Conservation (phyloP, 2,329 filamentous ascomycete genomes). For the Pseudocercospora macadamiae region DNA sequence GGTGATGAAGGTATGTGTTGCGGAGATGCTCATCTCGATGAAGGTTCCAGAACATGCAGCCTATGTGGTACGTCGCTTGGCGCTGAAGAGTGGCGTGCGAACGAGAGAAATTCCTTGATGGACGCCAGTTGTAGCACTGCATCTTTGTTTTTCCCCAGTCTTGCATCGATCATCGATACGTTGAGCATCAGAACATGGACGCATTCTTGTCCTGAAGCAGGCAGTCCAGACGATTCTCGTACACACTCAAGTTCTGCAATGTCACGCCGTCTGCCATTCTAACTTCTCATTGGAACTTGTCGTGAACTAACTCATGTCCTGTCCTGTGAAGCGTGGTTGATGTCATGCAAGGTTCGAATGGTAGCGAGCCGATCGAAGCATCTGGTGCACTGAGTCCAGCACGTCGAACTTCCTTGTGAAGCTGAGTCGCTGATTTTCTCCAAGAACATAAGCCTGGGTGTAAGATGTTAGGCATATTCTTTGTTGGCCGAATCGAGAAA, state of each 20-base stretch:
- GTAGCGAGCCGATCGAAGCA: too few species aligned
- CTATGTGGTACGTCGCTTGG: background rate
- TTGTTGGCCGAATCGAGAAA: background rate
- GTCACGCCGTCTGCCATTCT: background rate
- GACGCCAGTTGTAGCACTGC: background rate
- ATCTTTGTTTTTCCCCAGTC: background rate
- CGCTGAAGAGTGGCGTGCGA: background rate
- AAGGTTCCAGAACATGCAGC: background rate
- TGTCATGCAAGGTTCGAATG: background rate
- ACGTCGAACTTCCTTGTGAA: too few species aligned
- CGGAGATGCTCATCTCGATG: background rate
- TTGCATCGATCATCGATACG: background rate
- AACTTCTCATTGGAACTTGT: background rate
- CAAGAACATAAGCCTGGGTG: background rate
- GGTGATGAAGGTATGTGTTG: background rate
- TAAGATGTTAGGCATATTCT: background rate
- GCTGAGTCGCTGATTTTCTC: too few species aligned
- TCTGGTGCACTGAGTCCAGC: too few species aligned
- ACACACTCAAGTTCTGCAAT: background rate
- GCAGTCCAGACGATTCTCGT: background rate
- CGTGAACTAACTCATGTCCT: background rate
- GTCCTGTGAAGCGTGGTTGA: background rate
- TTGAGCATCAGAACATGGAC: background rate
- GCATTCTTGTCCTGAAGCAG: background rate
- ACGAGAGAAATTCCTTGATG: background rate